phyloP scores from a whole-genome alignment of 2,329 filamentous ascomycete genomes.

The Monosporascus ibericus region DNA sequence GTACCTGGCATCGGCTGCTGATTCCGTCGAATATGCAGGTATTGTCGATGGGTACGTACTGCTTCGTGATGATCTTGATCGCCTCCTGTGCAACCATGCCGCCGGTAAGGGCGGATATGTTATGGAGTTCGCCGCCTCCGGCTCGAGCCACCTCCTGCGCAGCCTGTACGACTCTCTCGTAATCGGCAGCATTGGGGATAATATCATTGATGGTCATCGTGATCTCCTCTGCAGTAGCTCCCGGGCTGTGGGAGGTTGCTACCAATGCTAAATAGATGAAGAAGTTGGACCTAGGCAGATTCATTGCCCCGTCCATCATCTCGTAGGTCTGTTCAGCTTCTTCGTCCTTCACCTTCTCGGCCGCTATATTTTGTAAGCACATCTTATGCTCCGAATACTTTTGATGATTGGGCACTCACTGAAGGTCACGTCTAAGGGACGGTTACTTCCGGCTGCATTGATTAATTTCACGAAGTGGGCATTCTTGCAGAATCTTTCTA shows the following conservation, averaged over 20 bases:
- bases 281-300: conserved; percentile 52
- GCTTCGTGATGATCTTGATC: conserved; percentile 78
- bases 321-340: conserved; percentile 39
- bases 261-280: conserved; percentile 64
- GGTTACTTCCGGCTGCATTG: conserved; percentile 41
- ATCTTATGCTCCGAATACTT: conserved; percentile 5
- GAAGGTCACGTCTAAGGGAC: conserved; percentile 45
- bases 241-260: conserved; percentile 41
- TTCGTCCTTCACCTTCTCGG: conserved; percentile 49
- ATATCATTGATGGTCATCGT: conserved; percentile 37
- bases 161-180: conserved; percentile 45
- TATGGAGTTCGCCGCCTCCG: conserved; percentile 82
- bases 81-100: conserved; percentile 96
- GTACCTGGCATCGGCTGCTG: conserved; percentile 52
- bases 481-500: conserved; percentile 93
- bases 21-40: conserved; percentile 67
- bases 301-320: conserved; percentile 23
- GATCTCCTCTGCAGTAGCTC: conserved; percentile 47
- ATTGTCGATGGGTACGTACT: conserved; percentile 67
- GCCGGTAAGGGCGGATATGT: conserved; percentile 79
- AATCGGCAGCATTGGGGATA: conserved; percentile 41
- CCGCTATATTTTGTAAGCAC: conserved; percentile 35
- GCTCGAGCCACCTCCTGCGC: conserved; percentile 68
- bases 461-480: conserved; percentile 89
- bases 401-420: conserved; percentile 36